Base-by-base conservation (phyloP, 1,284 basidiomycete species). In the Nidula niveotomentosa region DNA sequence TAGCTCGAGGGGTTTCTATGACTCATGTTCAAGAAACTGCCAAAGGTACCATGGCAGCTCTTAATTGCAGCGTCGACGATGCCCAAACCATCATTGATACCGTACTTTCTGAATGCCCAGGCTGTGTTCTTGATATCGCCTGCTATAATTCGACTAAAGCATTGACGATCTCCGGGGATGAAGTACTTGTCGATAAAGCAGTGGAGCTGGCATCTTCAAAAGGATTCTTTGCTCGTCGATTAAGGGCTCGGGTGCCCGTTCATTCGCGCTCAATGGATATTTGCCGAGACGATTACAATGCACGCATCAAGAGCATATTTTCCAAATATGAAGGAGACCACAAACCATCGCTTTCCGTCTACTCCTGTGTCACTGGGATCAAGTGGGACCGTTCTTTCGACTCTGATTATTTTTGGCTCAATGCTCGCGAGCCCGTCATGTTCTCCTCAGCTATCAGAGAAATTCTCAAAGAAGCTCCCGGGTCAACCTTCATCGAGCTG, bases 11-110 rank as follows among this genome's bases (percentile, higher is more conserved):
- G 0, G 55, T 55, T 13, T 70, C 73, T 2, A 67, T 80, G 61
- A 54, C 65, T 0, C 53, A 68, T 0, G 55, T 69, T 0, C 74
- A 78, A 54, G 50, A 55, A 7, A 55, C 63, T 15, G 69, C 64
- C 8, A 33, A 48, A 12, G 72, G 69, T 10, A 65, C 70, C 0
- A 80, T 80, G 78, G 77, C 76, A 0, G 76, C 76, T 0, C 51
- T 80, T 1, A 60, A 68, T 0, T 77, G 77, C 58, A 61, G 54
- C 34, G 53, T 65, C 13, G 57, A 58, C 1, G 57, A 59, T 7
- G 52, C 57, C 52, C 48, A 55, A 15, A 51, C 47, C n/a, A 52
- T 63, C 6, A 53, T 60, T 9, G 23, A 51, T 34, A 53, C 10
- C 39, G 6, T 12, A 41, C 43, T 45, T 51, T 23, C 47, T 51